Percentiles rank a stretch among this genome's conserved stretches.
phyloP scores from a whole-genome alignment of 106 monocot genomes.

The Phalaenopsis equestris region DNA sequence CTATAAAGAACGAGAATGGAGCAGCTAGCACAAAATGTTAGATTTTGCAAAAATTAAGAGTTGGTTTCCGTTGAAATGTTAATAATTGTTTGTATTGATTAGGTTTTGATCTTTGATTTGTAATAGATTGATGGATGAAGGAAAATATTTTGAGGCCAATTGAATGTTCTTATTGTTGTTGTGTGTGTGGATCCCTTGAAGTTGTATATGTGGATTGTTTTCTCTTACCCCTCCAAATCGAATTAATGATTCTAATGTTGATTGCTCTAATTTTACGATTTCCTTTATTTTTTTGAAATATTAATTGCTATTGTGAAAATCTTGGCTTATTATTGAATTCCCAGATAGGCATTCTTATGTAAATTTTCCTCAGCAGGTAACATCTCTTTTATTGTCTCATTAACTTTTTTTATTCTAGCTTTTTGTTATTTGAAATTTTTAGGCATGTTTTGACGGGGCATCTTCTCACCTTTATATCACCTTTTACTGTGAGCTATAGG shows the following conservation, averaged over 20 bases:
- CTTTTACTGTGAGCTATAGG: constrained; percentile 31
- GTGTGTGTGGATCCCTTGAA: background rate
- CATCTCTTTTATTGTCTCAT: background rate
- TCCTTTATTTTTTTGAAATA: background rate
- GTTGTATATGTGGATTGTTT: background rate
- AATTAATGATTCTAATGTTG: background rate
- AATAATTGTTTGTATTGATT: too few species aligned
- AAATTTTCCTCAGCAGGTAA: background rate
- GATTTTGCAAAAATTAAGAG: too few species aligned
- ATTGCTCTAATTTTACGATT: background rate
- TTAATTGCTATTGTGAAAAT: background rate
- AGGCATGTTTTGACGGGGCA: background rate
- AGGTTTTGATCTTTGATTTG: background rate
- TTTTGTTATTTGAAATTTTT: background rate
- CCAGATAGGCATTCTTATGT: background rate
- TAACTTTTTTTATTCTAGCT: background rate
- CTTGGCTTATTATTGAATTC: background rate
- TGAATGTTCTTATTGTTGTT: background rate
- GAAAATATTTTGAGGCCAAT: background rate
- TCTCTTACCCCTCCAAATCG: background rate
- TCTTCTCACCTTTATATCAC: background rate
- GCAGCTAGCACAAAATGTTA: too few species aligned
- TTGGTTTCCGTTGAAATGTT: too few species aligned
- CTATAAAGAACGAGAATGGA: too few species aligned
- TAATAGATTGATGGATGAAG: background rate